Evolutionary conservation across 2,329 filamentous ascomycete genomes (phyloP).

Genomic region (Botrytis galanthina): DNA sequence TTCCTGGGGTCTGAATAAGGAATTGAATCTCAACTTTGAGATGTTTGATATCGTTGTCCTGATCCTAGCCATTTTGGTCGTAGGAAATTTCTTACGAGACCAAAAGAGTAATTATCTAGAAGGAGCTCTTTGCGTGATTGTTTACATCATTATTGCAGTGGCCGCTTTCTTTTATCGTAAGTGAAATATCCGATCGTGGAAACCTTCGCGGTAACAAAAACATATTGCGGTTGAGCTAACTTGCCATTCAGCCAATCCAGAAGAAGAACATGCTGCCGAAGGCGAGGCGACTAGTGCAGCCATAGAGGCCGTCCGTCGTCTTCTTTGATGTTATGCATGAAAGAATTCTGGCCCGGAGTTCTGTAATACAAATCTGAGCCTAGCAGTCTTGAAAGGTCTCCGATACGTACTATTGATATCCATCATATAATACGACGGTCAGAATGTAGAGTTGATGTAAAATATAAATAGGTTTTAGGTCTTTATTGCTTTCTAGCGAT

Average conservation of each 20-base stretch:
- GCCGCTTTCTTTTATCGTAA: conserved; percentile 57
- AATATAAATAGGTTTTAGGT: not conserved
- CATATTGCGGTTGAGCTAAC: not conserved
- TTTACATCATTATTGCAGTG: conserved; percentile 59
- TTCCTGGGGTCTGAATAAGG: conserved; percentile 70
- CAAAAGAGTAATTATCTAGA: conserved; percentile 90
- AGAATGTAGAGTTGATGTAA: not conserved
- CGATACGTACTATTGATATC: not conserved
- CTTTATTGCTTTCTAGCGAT: not conserved
- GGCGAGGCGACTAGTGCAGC: not conserved
- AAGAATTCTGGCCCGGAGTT: not conserved
- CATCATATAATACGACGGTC: not conserved
- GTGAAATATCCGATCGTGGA: not conserved
- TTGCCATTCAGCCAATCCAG: conserved; percentile 4
- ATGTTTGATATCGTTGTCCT: conserved; percentile 84
- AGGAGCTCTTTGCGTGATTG: conserved; percentile 74
- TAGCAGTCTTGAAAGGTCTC: not conserved
- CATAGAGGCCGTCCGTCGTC: not conserved
- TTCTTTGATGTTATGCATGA: not conserved
- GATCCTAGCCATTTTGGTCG: conserved; percentile 79
- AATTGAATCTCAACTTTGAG: conserved; percentile 81
- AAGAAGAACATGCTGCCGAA: not conserved
- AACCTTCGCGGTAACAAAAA: not conserved
- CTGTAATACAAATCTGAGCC: not conserved
- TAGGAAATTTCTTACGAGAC: conserved; percentile 84